Percentiles rank a stretch among this genome's conserved stretches.
Conservation (phyloP, 768 basidiomycete genomes). For the Flagelloscypha sp. region DNA sequence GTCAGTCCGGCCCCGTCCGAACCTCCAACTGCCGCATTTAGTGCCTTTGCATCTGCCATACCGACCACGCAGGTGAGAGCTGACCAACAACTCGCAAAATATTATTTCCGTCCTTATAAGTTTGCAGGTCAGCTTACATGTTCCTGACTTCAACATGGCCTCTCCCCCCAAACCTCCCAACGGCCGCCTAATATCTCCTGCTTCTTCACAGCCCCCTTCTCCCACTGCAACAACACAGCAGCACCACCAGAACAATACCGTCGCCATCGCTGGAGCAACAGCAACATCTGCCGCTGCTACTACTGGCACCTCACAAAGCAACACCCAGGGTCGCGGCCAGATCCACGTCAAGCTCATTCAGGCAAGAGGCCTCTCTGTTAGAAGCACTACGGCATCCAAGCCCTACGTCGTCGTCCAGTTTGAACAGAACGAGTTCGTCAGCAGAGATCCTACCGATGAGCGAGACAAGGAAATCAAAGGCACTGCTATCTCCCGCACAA, state of each 20-base stretch:
- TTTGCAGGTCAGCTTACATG: slow-evolving; percentile 76
- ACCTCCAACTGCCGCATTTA: slow-evolving; percentile 38
- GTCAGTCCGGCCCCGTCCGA: slow-evolving; percentile 34
- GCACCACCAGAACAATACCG: slow-evolving; percentile 10
- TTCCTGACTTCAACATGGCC: slow-evolving; percentile 78
- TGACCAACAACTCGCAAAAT: background rate
- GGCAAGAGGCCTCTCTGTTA: slow-evolving; percentile 75
- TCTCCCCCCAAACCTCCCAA: slow-evolving; percentile 42
- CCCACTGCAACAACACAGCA: slow-evolving; percentile 25
- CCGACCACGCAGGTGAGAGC: slow-evolving; percentile 34
- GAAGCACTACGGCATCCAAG: slow-evolving; percentile 48
- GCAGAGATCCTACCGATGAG: slow-evolving; percentile 80
- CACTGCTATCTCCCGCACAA: slow-evolving; percentile 52
- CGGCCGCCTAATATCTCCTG: slow-evolving; percentile 26
- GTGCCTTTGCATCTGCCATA: slow-evolving; percentile 39
- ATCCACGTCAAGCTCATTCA: slow-evolving; percentile 95
- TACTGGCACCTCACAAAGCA: slow-evolving; percentile 23
- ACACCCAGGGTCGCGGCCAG: slow-evolving; percentile 48
- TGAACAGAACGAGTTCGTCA: slow-evolving; percentile 98
- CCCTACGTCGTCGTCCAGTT: slow-evolving; percentile 97
- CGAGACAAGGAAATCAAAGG: slow-evolving; percentile 86
- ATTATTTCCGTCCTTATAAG: too few species aligned
- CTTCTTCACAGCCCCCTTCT: slow-evolving; percentile 17
- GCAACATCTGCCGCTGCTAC: slow-evolving; percentile 19
- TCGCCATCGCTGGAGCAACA: slow-evolving; percentile 11